phyloP scores from a whole-genome alignment of 2,329 filamentous ascomycete species.

The Pezicula neosporulosa region DNA sequence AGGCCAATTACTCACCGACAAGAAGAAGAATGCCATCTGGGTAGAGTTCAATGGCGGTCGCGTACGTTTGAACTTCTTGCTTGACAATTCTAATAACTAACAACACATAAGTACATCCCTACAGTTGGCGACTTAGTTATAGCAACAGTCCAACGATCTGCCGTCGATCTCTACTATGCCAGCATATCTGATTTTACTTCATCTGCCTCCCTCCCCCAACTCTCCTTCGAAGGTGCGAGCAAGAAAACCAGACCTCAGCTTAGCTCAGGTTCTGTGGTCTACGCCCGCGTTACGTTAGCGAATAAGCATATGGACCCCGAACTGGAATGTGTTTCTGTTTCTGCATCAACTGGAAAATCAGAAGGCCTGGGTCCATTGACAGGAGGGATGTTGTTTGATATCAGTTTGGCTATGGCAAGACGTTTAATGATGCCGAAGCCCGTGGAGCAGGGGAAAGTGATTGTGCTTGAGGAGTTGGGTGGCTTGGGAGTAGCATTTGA shows the following conservation, averaged over 20 bases:
- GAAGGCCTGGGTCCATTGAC: slow-evolving; percentile 82
- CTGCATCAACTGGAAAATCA: slow-evolving; percentile 78
- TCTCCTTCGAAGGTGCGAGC: slow-evolving; percentile 89
- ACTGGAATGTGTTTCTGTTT: slow-evolving; percentile 86
- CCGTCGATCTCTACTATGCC: slow-evolving; percentile 77
- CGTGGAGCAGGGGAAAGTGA: slow-evolving; percentile 59
- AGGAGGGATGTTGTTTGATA: slow-evolving; percentile 81
- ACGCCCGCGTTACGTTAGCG: slow-evolving; percentile 77
- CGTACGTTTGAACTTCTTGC: slow-evolving; percentile 40
- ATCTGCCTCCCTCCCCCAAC: slow-evolving; percentile 72
- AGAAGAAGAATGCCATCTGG: slow-evolving; percentile 73
- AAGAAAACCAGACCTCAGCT: slow-evolving; percentile 89
- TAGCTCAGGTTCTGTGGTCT: slow-evolving; percentile 72
- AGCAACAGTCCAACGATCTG: slow-evolving; percentile 75
- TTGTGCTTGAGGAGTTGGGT: slow-evolving; percentile 77
- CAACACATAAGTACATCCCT: slow-evolving; percentile 66
- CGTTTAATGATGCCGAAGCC: slow-evolving; percentile 66
- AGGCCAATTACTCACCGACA: slow-evolving; percentile 64
- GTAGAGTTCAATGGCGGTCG: slow-evolving; percentile 69
- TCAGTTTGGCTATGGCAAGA: slow-evolving; percentile 80
- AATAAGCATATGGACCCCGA: slow-evolving; percentile 85
- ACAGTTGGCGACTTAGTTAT: slow-evolving; percentile 82
- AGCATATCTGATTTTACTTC: slow-evolving; percentile 63
- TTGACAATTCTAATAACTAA: background rate
- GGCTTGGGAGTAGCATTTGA: slow-evolving; percentile 80